Base-by-base conservation (phyloP, 768 basidiomycete genomes). In the Kwoniella bestiolae region DNA sequence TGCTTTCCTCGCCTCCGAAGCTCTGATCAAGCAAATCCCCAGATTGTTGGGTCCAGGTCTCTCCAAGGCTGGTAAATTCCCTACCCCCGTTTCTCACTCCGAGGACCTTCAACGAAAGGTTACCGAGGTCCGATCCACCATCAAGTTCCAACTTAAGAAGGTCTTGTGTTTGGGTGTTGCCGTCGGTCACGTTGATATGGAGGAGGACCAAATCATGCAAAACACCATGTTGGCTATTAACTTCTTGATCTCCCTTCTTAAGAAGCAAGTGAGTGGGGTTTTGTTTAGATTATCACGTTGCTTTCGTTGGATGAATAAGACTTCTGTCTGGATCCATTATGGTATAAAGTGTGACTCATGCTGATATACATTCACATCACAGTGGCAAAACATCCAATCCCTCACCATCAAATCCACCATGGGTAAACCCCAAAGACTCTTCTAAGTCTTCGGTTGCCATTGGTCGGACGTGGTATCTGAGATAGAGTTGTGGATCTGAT, bases 171-270 rank as follows among this genome's bases (percentile, higher is more conserved):
- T 99, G 84, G 96, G 94, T 85, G 95, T 98, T 72, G 96, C 96
- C 76, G 91, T 99, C 70, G 96, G 94, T 76, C 94, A 99, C 84
- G 86, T 95, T 82, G 86, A 95, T 82, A 97, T 99, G 94, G 90
- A 86, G 65, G 94, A 97, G 73, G 96, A 99, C 83, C 92, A 97
- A 84, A 91, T 98, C 69, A 86, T 98, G 74, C 90, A 83, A 70
- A 99, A 99, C 84, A 91, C 95, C 85, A 99, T 99, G 96, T 84
- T 99, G 80, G 91, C 92, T 83, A 95, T 98, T 87, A 99, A 99
- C 89, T 99, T 99, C 88, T 87, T 99, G 77, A 93, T 99, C 79
- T 98, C 96, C 21, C 85, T 99, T 67, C 88, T 99, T 82, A 98
- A 98, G 88, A 99, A 99, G 88, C 74, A 73, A 68, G 74, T 65